Evolutionary conservation across 257 asterid species (phyloP).

Genomic region (Rubia yunnanensis): DNA sequence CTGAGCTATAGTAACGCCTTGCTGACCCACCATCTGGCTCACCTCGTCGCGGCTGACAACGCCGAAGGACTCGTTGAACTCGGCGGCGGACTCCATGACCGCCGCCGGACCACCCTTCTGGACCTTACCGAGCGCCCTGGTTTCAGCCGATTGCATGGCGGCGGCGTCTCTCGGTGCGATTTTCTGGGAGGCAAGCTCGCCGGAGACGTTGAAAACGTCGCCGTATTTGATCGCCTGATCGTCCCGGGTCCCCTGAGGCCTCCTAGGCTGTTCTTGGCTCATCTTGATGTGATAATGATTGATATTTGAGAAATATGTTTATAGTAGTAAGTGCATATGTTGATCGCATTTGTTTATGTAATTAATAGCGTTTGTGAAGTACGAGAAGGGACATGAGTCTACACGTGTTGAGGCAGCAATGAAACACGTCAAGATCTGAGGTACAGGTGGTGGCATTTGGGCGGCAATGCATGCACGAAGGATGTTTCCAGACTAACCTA

Average conservation of each 20-base stretch:
- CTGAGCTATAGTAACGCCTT: conserved; percentile 14
- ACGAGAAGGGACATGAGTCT: neutral
- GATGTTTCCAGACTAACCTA: too few species aligned
- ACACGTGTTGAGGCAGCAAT: neutral
- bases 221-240: conserved; percentile 15
- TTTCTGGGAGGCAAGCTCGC: conserved; percentile 5
- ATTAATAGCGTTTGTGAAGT: too few species aligned
- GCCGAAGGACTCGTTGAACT: neutral
- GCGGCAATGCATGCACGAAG: too few species aligned
- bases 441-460: conserved; percentile 1
- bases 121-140: conserved; percentile 9
- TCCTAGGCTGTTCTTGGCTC: conserved; percentile 13
- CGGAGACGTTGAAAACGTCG: conserved; percentile 14
- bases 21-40: conserved; percentile 1
- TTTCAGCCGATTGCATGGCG: conserved; percentile 13
- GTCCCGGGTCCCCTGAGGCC: neutral
- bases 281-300: neutral
- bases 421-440: neutral
- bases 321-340: too few species aligned
- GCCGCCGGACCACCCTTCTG: conserved; percentile 4
- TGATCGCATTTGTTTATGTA: too few species aligned
- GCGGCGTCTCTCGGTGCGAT: conserved; percentile 19
- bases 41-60: conserved; percentile 9
- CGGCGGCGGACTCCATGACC: neutral
- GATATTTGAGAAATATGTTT: too few species aligned